These are phyloP conservation scores for Penicillium bovifimosum DNA, from an alignment of 495 filamentous ascomycete genomes.

Conservation along the genomic window DNA sequence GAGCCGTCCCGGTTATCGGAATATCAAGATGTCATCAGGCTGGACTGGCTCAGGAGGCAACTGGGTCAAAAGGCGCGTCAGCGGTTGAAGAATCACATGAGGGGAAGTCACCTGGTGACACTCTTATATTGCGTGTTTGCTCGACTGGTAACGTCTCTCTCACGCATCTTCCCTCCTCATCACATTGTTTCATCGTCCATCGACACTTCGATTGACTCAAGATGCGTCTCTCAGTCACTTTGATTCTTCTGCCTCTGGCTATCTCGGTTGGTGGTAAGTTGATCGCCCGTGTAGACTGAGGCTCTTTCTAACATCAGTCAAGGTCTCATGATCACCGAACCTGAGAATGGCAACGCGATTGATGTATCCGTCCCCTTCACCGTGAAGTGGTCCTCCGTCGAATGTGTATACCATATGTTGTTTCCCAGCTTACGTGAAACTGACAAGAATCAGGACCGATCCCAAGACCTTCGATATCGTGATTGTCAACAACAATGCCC, in stretches of 20 bases:
- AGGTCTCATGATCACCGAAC: constrained; percentile 33
- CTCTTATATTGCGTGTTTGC: no score
- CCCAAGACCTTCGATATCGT: constrained; percentile 31
- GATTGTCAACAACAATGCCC: constrained; percentile 36
- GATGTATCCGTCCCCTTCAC: constrained; percentile 25
- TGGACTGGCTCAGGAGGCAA: no score
- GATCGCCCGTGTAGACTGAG: neutral
- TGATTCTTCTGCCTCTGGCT: constrained; percentile 23
- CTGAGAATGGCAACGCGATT: constrained; percentile 25
- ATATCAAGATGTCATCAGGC: no score
- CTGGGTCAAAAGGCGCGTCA: no score
- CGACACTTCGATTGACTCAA: constrained; percentile 4
- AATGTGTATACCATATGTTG: constrained; percentile 16
- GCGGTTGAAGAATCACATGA: no score
- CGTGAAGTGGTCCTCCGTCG: constrained; percentile 36
- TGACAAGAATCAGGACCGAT: constrained; percentile 26
- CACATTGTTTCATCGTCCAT: neutral
- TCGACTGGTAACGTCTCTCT: neutral
- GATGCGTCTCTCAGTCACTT: constrained; percentile 23
- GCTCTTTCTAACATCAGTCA: neutral
- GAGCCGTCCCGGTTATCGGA: no score
- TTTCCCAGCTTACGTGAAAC: neutral
- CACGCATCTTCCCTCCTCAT: neutral
- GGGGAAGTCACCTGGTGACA: no score
- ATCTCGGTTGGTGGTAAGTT: constrained; percentile 20